Conservation (phyloP, 129 eudicot species). For the Glebionis coronaria region DNA sequence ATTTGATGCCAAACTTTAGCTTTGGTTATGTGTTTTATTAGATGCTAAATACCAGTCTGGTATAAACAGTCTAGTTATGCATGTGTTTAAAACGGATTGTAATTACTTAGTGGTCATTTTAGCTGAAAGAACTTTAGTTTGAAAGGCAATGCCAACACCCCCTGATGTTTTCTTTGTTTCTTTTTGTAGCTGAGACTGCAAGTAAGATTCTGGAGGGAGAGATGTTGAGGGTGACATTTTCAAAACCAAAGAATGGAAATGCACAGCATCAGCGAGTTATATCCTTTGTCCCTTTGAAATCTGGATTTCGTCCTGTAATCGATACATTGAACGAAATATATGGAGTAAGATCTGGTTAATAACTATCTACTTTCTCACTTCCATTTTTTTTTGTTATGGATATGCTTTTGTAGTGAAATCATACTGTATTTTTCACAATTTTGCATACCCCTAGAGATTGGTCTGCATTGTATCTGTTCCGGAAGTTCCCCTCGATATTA, state of each 20-base stretch:
- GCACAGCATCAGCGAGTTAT: slow-evolving; percentile 86
- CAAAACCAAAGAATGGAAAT: slow-evolving; percentile 85
- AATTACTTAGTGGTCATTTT: no score
- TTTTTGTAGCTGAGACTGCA: slow-evolving; percentile 56
- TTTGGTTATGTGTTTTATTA: no score
- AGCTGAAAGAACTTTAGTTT: no score
- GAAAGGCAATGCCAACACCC: not conserved
- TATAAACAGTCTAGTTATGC: no score
- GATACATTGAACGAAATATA: slow-evolving; percentile 50
- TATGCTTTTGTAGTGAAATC: not conserved
- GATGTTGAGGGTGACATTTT: slow-evolving; percentile 67
- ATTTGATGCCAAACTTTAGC: no score
- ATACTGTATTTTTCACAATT: slow-evolving; percentile 2
- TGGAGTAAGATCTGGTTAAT: slow-evolving; percentile 35
- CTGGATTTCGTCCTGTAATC: slow-evolving; percentile 66
- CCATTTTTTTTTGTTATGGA: no score
- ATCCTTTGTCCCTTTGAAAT: slow-evolving; percentile 69
- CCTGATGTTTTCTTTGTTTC: not conserved
- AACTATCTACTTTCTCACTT: not conserved
- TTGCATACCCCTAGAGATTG: not conserved
- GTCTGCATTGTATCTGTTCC: not conserved
- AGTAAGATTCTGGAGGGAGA: slow-evolving; percentile 82
- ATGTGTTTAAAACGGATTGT: no score
- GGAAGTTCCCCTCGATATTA: not conserved
- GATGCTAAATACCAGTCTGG: no score